These are phyloP conservation scores for Cyclocybe cylindracea DNA, from an alignment of 768 basidiomycete species.

Conservation along the genomic window DNA sequence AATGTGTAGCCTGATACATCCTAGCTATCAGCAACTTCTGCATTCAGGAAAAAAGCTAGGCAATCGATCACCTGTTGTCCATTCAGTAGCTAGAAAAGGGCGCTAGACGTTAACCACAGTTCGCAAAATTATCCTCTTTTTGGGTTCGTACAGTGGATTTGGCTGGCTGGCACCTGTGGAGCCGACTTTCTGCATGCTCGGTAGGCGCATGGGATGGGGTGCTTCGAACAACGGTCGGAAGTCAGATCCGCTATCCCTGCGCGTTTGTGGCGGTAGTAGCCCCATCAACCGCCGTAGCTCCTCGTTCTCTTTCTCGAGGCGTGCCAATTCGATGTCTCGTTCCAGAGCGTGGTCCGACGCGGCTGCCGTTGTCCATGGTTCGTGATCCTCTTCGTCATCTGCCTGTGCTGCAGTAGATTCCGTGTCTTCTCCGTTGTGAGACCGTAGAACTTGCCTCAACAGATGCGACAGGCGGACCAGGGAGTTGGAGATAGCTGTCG, in stretches of 20 bases:
- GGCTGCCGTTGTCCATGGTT: slow-evolving; percentile 37
- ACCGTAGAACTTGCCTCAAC: slow-evolving; percentile 70
- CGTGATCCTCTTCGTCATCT: slow-evolving; percentile 37
- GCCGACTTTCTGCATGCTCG: slow-evolving; percentile 23
- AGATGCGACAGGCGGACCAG: slow-evolving; percentile 69
- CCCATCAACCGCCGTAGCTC: slow-evolving; percentile 75
- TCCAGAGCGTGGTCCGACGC: slow-evolving; percentile 80
- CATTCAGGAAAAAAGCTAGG: background rate
- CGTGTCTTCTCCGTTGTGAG: slow-evolving; percentile 65
- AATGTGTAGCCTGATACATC: background rate
- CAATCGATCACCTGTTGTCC: background rate
- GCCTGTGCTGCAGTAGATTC: slow-evolving; percentile 22
- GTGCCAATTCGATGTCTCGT: slow-evolving; percentile 86
- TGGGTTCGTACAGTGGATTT: slow-evolving; percentile 36
- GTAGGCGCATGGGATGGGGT: slow-evolving; percentile 23
- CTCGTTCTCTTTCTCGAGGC: slow-evolving; percentile 87
- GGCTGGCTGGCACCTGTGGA: slow-evolving; percentile 12
- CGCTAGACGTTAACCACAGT: slow-evolving; percentile 14
- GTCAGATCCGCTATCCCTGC: slow-evolving; percentile 23
- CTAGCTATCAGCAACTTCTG: background rate
- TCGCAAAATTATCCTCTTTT: slow-evolving; percentile 32
- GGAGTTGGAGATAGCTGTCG: slow-evolving; percentile 66
- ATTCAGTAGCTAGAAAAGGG: slow-evolving; percentile 13
- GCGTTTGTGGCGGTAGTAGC: slow-evolving; percentile 33
- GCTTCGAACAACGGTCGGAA: slow-evolving; percentile 21